Evolutionary conservation across 441 rosid genomes (phyloP), one percentile per base, ranked within the genome.

Genomic region (Jatropha multifida): DNA sequence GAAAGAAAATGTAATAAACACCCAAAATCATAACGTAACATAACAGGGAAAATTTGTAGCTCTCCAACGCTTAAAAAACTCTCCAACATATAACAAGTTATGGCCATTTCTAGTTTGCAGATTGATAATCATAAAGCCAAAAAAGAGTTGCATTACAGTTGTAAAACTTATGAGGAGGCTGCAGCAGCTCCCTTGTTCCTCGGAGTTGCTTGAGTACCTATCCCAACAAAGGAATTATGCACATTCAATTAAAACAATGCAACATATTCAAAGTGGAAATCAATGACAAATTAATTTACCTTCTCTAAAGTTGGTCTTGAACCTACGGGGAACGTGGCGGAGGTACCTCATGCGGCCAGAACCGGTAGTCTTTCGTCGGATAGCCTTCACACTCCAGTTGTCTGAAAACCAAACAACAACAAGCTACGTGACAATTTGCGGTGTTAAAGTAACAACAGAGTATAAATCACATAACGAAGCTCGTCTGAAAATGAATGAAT

Each of bases 301-400:
- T 85, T 90, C 95, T 80, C 89, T 84, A 81, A 90, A 92, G 42
- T 92, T 89, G 42, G 76, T 87, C 92, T 90, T 92, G 87, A 88
- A 92, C 86, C 94, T 86, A 77, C 94, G 86, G 61, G 93, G 94
- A 3, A 91, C 86, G 23, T 88, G 72, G 68, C 94, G 92, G 13
- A 89, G 87, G 74, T 92, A 90, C 88, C 85, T 93, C 94, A 93
- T 93, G 77, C 94, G 81, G 37, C 97, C 95, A 7, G 90, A 88
- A 67, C 94, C 91, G 0, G 97, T 90, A 10, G 95, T 92, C 90
- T 92, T 88, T 72, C 95, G 83, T 71, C 94, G 74, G 72, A 91
- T 89, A 15, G 96, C 96, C 86, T 91, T 91, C 68, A 84, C 92
- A 65, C 96, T 92, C 96, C 94, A 92, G 84, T 92, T 92, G 74